A percentile compares a stretch with the other conserved stretches of the same genome.
phyloP scores from a whole-genome alignment of 2,329 filamentous ascomycete species.

The Fusarium paranaense region DNA sequence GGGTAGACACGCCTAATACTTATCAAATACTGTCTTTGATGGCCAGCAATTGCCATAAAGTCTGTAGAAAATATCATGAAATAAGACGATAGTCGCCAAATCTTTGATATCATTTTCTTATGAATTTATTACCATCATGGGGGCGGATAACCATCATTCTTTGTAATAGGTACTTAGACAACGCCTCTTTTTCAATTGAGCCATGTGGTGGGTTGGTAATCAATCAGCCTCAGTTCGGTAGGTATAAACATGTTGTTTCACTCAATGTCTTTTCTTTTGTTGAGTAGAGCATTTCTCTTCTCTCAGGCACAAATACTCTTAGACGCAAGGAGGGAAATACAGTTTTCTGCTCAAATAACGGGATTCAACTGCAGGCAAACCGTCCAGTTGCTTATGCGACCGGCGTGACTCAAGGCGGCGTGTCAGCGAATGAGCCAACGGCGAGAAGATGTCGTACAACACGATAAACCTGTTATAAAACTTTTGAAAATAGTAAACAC shows the following conservation, averaged over 20 bases:
- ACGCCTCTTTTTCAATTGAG: not conserved
- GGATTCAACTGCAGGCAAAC: not conserved
- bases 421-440: not conserved
- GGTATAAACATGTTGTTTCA: not conserved
- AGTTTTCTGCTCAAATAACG: not conserved
- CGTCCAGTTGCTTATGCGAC: not conserved
- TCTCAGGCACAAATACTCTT: no score
- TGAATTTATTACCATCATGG: not conserved
- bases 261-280: not conserved
- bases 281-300: not conserved
- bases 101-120: not conserved
- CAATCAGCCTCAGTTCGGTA: not conserved
- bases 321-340: no score
- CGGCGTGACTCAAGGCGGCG: conserved; percentile 43
- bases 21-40: not conserved
- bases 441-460: not conserved
- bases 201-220: not conserved
- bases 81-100: not conserved
- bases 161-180: not conserved
- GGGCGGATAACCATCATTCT: not conserved
- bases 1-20: not conserved
- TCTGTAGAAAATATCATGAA: not conserved
- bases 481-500: not conserved
- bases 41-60: not conserved
- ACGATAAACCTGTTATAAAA: not conserved